Conservation (phyloP, 148 eudicot genomes). For the Suaeda aralocaspica region DNA sequence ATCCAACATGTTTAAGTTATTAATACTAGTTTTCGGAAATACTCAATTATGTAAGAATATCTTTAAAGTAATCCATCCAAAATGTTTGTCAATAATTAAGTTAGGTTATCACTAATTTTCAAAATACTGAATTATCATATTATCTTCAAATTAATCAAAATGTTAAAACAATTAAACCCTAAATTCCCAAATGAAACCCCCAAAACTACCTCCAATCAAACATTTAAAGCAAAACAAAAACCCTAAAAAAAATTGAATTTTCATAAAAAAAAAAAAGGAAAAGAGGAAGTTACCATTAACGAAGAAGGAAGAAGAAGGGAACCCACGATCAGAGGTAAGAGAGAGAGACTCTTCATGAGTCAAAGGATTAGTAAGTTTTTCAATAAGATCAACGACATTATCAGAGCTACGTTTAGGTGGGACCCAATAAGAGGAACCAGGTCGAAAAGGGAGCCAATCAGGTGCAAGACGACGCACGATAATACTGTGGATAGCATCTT, state of each 20-base stretch:
- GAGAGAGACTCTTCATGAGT: constrained; percentile 43
- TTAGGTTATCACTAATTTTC: no score
- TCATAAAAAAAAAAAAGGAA: no score
- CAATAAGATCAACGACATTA: constrained; percentile 42
- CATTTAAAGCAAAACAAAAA: not conserved
- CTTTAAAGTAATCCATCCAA: no score
- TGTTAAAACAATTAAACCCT: not conserved
- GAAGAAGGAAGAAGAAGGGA: constrained; percentile 59
- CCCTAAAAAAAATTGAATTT: not conserved
- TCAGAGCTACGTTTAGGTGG: constrained; percentile 42
- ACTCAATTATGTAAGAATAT: no score
- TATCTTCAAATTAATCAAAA: not conserved
- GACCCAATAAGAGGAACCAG: constrained; percentile 86
- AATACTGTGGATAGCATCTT: constrained; percentile 63
- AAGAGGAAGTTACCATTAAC: constrained; percentile 34
- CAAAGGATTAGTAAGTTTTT: constrained; percentile 43
- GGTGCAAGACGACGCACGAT: constrained; percentile 73
- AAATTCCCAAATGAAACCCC: not conserved
- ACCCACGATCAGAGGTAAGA: constrained; percentile 41
- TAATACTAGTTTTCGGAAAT: no score
- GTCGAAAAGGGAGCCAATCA: constrained; percentile 84
- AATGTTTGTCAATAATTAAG: no score
- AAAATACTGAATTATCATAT: no score
- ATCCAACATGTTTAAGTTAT: no score
- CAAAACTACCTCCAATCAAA: not conserved